Percentiles rank a stretch among this genome's conserved stretches.
Conservation (phyloP, 257 asterid species). For the Solanum paucissectum region DNA sequence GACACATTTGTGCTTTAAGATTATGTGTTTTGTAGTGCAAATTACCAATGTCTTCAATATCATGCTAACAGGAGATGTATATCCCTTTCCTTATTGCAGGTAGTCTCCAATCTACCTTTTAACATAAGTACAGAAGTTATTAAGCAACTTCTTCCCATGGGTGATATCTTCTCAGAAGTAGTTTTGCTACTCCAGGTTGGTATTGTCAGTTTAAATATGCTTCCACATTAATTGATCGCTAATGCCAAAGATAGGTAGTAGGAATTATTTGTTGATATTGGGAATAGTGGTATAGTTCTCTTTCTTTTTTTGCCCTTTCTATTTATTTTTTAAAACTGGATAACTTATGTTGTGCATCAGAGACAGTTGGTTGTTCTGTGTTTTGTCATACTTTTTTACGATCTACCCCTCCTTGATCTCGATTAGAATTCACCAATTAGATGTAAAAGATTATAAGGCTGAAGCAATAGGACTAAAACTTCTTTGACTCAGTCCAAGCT, state of each 20-base stretch:
- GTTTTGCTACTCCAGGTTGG: conserved; percentile 83
- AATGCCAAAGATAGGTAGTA: background rate
- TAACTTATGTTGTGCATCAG: background rate
- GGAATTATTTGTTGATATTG: background rate
- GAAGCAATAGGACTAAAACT: background rate
- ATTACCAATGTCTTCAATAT: background rate
- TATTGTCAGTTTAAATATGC: background rate
- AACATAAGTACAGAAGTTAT: conserved; percentile 87
- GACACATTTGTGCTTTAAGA: background rate
- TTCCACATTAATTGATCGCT: background rate
- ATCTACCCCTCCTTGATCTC: background rate
- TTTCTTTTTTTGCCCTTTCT: background rate
- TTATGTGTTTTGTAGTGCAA: background rate
- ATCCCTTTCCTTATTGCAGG: conserved; percentile 32
- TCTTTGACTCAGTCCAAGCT: background rate
- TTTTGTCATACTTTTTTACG: background rate
- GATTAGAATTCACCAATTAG: background rate
- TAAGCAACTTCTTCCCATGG: conserved; percentile 97
- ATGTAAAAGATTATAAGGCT: background rate
- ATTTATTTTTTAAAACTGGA: too few species aligned
- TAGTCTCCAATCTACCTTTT: conserved; percentile 89
- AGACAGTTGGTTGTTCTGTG: background rate
- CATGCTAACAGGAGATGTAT: background rate
- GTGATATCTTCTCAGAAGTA: conserved; percentile 82
- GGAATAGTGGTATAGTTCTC: background rate